These are phyloP conservation scores for button mushroom (Agaricus bisporus) DNA, from an alignment of 768 basidiomycete species.

Conservation along the genomic window DNA sequence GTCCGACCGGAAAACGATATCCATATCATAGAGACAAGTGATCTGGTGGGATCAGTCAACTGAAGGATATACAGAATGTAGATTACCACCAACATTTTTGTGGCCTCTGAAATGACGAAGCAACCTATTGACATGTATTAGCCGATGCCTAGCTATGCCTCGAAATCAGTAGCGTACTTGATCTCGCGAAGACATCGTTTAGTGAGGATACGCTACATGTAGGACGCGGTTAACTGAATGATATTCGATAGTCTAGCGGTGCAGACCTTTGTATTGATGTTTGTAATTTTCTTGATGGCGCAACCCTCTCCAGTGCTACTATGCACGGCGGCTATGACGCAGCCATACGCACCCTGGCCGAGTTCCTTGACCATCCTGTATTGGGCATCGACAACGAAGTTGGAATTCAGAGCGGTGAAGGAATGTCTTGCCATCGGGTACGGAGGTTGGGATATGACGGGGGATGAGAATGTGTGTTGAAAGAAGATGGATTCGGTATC, in stretches of 20 bases:
- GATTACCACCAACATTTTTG: constrained; percentile 72
- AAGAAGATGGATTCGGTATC: constrained; percentile 2
- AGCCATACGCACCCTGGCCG: constrained; percentile 93
- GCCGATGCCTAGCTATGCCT: constrained; percentile 9
- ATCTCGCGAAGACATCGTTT: constrained; percentile 96
- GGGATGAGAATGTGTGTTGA: constrained; percentile 2
- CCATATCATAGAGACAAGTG: constrained; percentile 97
- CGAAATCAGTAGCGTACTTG: constrained; percentile 41
- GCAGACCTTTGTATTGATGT: constrained; percentile 81
- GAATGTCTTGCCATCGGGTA: constrained; percentile 62
- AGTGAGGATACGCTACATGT: constrained; percentile 78
- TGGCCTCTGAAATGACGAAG: constrained; percentile 98
- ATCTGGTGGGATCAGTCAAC: constrained; percentile 46
- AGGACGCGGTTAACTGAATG: background rate
- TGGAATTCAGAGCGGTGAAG: constrained; percentile 80
- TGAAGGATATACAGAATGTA: constrained; percentile 3
- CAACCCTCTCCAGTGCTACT: constrained; percentile 81
- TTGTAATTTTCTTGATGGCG: constrained; percentile 95
- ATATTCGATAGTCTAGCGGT: background rate
- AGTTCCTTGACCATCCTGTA: constrained; percentile 97
- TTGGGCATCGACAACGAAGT: constrained; percentile 81
- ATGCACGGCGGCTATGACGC: constrained; percentile 83
- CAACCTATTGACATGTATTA: constrained; percentile 43
- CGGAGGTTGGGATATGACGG: background rate
- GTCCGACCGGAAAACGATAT: constrained; percentile 88